Evolutionary conservation across 2,329 filamentous ascomycete species (phyloP).

Genomic region (Coniochaeta ligniaria): DNA sequence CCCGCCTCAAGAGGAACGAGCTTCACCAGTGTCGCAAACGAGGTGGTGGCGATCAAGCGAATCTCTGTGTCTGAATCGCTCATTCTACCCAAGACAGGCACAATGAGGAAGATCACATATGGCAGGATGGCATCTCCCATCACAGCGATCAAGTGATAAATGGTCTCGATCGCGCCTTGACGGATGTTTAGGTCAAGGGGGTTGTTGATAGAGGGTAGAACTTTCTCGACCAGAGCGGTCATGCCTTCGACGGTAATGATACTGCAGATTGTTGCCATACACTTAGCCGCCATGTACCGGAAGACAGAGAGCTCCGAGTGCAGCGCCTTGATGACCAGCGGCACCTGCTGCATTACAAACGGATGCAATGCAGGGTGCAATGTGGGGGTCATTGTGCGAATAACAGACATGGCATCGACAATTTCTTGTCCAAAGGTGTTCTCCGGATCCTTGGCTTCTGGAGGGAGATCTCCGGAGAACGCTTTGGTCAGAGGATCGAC

Average conservation of each 20-base stretch:
- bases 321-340: constrained; percentile 78
- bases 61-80: constrained; percentile 97
- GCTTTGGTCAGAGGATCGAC: constrained; percentile 70
- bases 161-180: constrained; percentile 88
- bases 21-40: constrained; percentile 94
- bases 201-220: constrained; percentile 87
- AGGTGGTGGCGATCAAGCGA: constrained; percentile 87
- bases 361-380: constrained; percentile 66
- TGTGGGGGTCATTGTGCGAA: constrained; percentile 90
- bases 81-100: constrained; percentile 94
- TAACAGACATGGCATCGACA: constrained; percentile 86
- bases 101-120: constrained; percentile 98
- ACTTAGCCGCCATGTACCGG: constrained; percentile 94
- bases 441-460: constrained; percentile 65
- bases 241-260: constrained; percentile 92
- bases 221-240: constrained; percentile 89
- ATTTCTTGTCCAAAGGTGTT: constrained; percentile 80
- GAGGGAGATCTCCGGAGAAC: constrained; percentile 65
- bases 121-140: constrained; percentile 96
- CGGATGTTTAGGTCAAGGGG: constrained; percentile 80
- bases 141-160: constrained; percentile 95
- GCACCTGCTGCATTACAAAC: constrained; percentile 78
- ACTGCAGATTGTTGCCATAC: constrained; percentile 93
- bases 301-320: constrained; percentile 87
- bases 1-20: constrained; percentile 94